Evolutionary conservation across 208 protist genomes (phyloP).

Genomic region (Leishmania amazonensis): DNA sequence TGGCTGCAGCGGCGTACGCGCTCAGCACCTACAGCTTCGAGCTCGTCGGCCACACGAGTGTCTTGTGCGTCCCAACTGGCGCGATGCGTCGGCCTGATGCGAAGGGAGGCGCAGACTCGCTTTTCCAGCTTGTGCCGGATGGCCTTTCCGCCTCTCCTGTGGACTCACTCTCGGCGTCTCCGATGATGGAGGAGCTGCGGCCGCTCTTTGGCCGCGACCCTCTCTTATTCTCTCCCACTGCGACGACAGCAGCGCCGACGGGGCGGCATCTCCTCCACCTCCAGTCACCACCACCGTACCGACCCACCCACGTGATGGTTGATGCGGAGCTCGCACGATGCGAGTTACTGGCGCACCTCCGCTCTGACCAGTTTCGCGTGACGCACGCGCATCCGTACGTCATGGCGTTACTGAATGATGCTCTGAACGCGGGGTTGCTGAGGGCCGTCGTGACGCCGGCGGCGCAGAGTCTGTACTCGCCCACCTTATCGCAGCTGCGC

Average conservation of each 20-base stretch:
- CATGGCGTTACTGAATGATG: slow-evolving; percentile 40
- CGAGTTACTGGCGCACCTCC: slow-evolving; percentile 31
- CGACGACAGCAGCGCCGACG: background rate
- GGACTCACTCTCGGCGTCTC: background rate
- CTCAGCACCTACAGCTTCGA: slow-evolving; percentile 32
- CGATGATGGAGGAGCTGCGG: slow-evolving; percentile 16
- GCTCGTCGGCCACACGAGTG: slow-evolving; percentile 64
- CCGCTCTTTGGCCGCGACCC: slow-evolving; percentile 11
- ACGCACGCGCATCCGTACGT: slow-evolving; percentile 26
- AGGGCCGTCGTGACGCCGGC: slow-evolving; percentile 5
- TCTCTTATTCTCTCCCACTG: background rate
- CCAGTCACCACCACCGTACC: slow-evolving; percentile 51
- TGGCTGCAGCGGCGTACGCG: slow-evolving; percentile 24
- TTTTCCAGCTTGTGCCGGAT: slow-evolving; percentile 18
- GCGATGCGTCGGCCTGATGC: background rate
- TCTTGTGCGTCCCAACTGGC: slow-evolving; percentile 37
- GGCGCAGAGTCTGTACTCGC: background rate
- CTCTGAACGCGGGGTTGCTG: slow-evolving; percentile 13
- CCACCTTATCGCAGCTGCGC: slow-evolving; percentile 20
- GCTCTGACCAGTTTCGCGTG: slow-evolving; percentile 23
- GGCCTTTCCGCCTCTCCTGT: background rate
- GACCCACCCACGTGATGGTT: slow-evolving; percentile 52
- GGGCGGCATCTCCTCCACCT: slow-evolving; percentile 7
- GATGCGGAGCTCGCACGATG: slow-evolving; percentile 37
- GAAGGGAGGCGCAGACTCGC: background rate